Evolutionary conservation across 2,329 filamentous ascomycete genomes (phyloP).

Genomic region (Oidium heveae): DNA sequence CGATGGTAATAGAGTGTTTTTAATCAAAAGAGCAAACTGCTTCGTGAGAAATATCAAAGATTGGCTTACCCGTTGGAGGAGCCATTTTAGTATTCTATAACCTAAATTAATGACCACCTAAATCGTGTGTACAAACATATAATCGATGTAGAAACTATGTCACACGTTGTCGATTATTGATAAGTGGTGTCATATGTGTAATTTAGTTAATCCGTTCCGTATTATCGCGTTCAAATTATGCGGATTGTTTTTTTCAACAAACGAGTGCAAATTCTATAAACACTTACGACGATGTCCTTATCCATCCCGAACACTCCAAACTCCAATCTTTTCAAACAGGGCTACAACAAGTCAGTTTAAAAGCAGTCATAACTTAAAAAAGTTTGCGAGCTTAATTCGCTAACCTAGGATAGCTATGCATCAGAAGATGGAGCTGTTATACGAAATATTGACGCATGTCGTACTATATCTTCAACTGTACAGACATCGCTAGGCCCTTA

Average conservation of each 20-base stretch:
- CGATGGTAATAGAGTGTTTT: no score
- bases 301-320: constrained; percentile 89
- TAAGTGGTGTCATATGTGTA: no score
- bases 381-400: constrained; percentile 39
- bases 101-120: no score
- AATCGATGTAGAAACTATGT: no score
- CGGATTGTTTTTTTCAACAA: no score
- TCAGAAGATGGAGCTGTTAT: constrained; percentile 96
- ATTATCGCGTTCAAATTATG: no score
- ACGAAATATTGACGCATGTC: constrained; percentile 95
- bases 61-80: background rate
- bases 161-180: no score
- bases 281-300: constrained; percentile 47
- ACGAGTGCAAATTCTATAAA: no score
- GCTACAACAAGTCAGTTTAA: constrained; percentile 36
- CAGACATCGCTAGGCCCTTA: constrained; percentile 93
- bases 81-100: background rate
- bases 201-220: no score
- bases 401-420: constrained; percentile 69
- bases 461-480: constrained; percentile 83
- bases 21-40: no score
- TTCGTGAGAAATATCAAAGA: no score
- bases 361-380: background rate
- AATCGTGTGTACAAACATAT: no score
- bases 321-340: constrained; percentile 57